phyloP scores from a whole-genome alignment of 768 basidiomycete species.

The Neoboletus magnificus region DNA sequence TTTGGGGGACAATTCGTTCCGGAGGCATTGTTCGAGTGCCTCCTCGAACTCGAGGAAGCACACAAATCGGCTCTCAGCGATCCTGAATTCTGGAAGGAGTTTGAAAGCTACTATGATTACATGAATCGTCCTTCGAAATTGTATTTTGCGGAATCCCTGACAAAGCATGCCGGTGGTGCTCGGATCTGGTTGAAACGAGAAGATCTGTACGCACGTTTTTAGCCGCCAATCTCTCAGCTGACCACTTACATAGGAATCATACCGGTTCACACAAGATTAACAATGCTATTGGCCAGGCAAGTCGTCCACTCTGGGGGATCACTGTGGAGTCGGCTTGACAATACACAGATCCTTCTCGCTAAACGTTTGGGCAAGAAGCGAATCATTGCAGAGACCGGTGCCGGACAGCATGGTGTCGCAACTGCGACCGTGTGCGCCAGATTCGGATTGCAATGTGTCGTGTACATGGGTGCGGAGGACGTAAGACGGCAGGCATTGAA shows the following conservation, averaged over 20 bases:
- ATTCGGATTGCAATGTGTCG: constrained; percentile 90
- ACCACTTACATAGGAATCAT: constrained; percentile 66
- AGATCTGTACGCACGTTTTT: constrained; percentile 58
- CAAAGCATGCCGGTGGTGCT: constrained; percentile 87
- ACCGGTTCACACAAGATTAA: constrained; percentile 99
- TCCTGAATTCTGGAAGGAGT: constrained; percentile 91
- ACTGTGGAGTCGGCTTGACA: neutral
- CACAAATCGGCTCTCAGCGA: constrained; percentile 86
- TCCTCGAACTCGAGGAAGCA: constrained; percentile 86
- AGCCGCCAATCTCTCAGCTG: neutral
- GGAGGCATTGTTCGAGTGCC: constrained; percentile 90
- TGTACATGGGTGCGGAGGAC: constrained; percentile 99
- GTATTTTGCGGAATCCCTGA: constrained; percentile 89
- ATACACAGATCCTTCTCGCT: constrained; percentile 81
- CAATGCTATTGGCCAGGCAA: constrained; percentile 93
- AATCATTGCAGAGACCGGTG: constrained; percentile 98
- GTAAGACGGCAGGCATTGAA: constrained; percentile 94
- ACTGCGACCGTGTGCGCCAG: constrained; percentile 98
- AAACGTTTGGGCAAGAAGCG: constrained; percentile 89
- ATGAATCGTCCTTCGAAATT: constrained; percentile 93
- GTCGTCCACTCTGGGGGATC: constrained; percentile 9
- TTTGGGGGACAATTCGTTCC: constrained; percentile 99
- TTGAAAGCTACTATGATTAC: constrained; percentile 82
- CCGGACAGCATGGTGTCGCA: constrained; percentile 98
- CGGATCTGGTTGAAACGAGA: constrained; percentile 98